Base-by-base conservation (phyloP, 2,329 filamentous ascomycete genomes). In the Fusarium sp. region DNA sequence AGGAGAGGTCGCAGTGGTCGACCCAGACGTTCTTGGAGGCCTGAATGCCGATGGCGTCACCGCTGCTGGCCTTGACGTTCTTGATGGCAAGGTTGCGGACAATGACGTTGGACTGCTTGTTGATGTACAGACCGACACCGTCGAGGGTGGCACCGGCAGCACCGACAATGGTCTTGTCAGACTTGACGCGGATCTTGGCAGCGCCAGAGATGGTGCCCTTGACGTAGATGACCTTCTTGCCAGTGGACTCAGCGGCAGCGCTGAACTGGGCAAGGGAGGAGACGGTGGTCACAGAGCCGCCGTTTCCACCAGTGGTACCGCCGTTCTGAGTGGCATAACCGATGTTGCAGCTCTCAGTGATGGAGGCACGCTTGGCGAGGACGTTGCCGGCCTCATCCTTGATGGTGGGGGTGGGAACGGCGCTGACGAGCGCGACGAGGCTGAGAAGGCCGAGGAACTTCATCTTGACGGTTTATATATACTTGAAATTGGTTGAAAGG, bases 1-100 rank as follows among this genome's bases (percentile, higher is more conserved):
- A 90, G 6, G 88, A 90, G 25, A 93, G 85, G 73, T 93, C 91
- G 79, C 87, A 86, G 84, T 93, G 91, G 83, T 93, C 91, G 59
- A 93, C 83, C 91, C 91, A 93, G 77, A 91, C 85, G 73, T 91
- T 91, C 66, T 80, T 88, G 59, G 87, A 86, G 14, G 79, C 80
- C 80, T 91, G 87, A 68, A 92, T 88, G 71, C 86, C 88, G 74
- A 92, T 87, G 67, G 88, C 89, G 75, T 92, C 91, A 22, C 90
- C 90, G 70, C 88, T 86, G 29, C 81, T 80, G 11, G 90, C 90
- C 25, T 63, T 60, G 35, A 91, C 89, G 78, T 90, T 88, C 70
- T 86, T 82, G 75, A 91, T 90, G 70, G 86, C 87, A 69, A 92
- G 79, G 85, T 92, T 92, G 38, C 90, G 87, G 72, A 92, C 80